Base-by-base conservation (phyloP, 805 yeast species). In the Saccharomycopsis oosterbeekiorum region DNA sequence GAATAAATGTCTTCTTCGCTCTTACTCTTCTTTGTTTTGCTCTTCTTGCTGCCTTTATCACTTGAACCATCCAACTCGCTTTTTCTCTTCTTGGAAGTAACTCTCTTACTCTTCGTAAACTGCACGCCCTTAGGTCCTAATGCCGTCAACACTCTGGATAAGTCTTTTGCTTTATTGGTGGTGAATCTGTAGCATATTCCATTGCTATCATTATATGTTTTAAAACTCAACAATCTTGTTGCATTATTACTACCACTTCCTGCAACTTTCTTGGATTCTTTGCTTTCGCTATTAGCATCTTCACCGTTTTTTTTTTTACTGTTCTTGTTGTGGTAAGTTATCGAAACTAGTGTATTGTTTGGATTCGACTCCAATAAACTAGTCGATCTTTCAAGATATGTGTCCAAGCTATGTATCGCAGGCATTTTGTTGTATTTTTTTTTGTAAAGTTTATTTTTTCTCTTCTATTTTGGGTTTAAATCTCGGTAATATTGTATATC, bases 91-190 rank as follows among this genome's bases (percentile, higher is more conserved):
- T 55, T 37, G 11, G 47, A 19, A 17, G 26, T 26, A 21, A 37
- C 55, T 43, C 34, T 54, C 51, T 51, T 61, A 21, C 65, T 66
- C 58, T 69, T 67, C 29, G 73, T 69, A 11, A 75, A 69, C 55
- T 74, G 74, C 58, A 84, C 86, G 3, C 85, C 85, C 59, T 78
- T 75, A 4, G 91, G 91, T 0, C 96, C 96, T 56, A 90, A 69
- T 6, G 88, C 86, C 57, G 88, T 81, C 70, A 88, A 74, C 24
- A 90, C 69, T 66, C 92, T 80, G 26, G 89, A 83, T 55, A 91
- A 80, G 70, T 90, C 96, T 70, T 89, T 89, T 56, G 79, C 73
- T 65, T 85, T 85, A 64, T 75, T 74, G 0, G 93, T 84, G 62
- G 75, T 77, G 69, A 78, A 82, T 63, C 77, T 79, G 71, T 84